Evolutionary conservation across 345 rosid species (phyloP).

Genomic region (Citrus hindsii): DNA sequence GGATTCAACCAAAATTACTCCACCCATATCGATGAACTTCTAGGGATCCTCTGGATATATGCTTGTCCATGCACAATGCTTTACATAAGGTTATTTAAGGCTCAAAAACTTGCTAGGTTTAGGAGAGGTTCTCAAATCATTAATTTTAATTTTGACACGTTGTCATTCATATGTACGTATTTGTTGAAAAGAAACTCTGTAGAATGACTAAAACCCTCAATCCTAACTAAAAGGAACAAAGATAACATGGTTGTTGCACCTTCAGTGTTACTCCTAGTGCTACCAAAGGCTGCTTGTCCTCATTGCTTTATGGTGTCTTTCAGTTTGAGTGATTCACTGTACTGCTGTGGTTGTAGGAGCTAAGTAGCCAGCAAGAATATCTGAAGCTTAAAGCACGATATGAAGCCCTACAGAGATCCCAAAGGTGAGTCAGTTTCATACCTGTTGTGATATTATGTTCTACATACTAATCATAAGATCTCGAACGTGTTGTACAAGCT

Average conservation of each 20-base stretch:
- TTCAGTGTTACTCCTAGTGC: background rate
- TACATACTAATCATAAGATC: no score
- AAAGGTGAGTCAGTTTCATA: constrained; percentile 41
- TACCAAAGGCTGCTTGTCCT: background rate
- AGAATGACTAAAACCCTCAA: background rate
- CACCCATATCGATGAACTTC: no score
- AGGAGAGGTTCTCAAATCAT: background rate
- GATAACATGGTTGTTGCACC: background rate
- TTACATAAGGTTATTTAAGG: no score
- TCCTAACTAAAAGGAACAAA: background rate
- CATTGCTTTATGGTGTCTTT: background rate
- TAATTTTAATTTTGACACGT: background rate
- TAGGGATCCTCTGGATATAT: no score
- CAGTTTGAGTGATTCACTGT: background rate
- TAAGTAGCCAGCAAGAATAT: constrained; percentile 90
- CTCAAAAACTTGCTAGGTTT: background rate
- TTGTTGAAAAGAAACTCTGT: background rate
- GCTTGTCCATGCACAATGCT: background rate
- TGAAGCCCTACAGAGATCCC: constrained; percentile 79
- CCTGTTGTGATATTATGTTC: background rate
- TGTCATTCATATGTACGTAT: background rate
- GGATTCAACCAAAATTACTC: background rate
- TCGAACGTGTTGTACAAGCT: no score
- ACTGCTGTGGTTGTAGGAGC: constrained; percentile 44
- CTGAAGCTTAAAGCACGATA: constrained; percentile 90